Evolutionary conservation across 495 filamentous ascomycete genomes (phyloP).

Genomic region (Hamigera avellanea): DNA sequence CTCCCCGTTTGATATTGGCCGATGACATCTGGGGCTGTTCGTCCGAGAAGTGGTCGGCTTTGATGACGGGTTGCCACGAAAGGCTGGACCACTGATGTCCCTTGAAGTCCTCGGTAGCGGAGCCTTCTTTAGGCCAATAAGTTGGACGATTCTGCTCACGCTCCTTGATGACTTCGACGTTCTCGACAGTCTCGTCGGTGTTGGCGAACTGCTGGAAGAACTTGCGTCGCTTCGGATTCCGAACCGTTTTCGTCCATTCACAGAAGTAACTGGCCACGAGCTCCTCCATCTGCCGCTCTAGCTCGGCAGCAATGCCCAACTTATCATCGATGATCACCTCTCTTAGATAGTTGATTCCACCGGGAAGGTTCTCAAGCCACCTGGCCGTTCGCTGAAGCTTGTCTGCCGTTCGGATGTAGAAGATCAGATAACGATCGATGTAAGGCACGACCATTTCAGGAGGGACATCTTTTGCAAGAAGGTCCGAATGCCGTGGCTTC

Average conservation of each 20-base stretch:
- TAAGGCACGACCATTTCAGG: constrained; percentile 77
- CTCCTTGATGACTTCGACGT: constrained; percentile 61
- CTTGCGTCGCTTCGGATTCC: constrained; percentile 53
- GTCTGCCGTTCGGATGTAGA: constrained; percentile 95
- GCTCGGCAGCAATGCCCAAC: constrained; percentile 74
- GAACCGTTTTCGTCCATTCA: constrained; percentile 86
- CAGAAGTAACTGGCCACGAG: constrained; percentile 86
- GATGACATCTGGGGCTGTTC: constrained; percentile 51
- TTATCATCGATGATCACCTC: constrained; percentile 82
- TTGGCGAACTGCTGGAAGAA: constrained; percentile 85
- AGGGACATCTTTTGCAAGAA: constrained; percentile 86
- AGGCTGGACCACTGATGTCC: constrained; percentile 60
- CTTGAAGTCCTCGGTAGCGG: constrained; percentile 63
- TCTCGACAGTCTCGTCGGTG: constrained; percentile 59
- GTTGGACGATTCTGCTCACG: constrained; percentile 67
- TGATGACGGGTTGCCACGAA: constrained; percentile 77
- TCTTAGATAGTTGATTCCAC: constrained; percentile 74
- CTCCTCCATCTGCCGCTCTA: constrained; percentile 84
- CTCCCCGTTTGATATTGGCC: constrained; percentile 70
- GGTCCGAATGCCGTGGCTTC: constrained; percentile 71
- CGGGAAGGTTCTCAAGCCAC: constrained; percentile 82
- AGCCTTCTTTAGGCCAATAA: constrained; percentile 63
- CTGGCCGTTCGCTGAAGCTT: constrained; percentile 88
- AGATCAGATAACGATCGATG: constrained; percentile 84
- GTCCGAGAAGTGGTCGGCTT: constrained; percentile 62